Base-by-base conservation (phyloP, 1,139 yeast genomes). In the Taphrina communis region DNA sequence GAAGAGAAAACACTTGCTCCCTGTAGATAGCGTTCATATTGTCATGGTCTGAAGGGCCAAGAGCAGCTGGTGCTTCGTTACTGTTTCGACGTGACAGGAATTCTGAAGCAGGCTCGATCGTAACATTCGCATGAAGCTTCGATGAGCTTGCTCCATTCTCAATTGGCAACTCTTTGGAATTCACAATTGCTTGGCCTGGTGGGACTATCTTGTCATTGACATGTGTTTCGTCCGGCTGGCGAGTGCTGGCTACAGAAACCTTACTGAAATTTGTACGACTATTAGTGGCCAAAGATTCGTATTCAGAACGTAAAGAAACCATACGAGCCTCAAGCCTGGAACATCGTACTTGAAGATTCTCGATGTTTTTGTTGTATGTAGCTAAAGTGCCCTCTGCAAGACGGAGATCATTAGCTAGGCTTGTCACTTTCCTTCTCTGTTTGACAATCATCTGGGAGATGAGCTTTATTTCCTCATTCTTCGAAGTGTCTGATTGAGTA, bases 1-100 rank as follows among this genome's bases (percentile, higher is more conserved):
- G 53, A 21, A 50, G 53, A 19, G 53, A 50, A 17, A 7, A 8
- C 12, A 50, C 53, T 50, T 50, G 53, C 53, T 50, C 53, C 9
- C 21, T 50, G 36, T 50, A 50, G n/a, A 19, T 50, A 21, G 31
- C n/a, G 9, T 31, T 50, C 36, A 50, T 50, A 11, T 4, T 25
- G n/a, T 25, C 36, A 35, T 8, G 36, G 19, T 50, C 36, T 4
- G 8, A 4, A 7, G 48, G 19, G 3, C n/a, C 48, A 12, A n/a
- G 14, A 14, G 14, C 48, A 1, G n/a, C 19, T 5, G 48, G 48
- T 1, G 19, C n/a, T n/a, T 2, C 48, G 6, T 12, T 12, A 39
- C 42, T 14, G 14, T 39, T 25, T 11, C 42, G 42, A 39, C 14
- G 14, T 39, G 42, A 39, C 14, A 39, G 42, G 2, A 11, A 9